phyloP scores from a whole-genome alignment of 768 basidiomycete genomes.

The Hebeloma cylindrosporum region DNA sequence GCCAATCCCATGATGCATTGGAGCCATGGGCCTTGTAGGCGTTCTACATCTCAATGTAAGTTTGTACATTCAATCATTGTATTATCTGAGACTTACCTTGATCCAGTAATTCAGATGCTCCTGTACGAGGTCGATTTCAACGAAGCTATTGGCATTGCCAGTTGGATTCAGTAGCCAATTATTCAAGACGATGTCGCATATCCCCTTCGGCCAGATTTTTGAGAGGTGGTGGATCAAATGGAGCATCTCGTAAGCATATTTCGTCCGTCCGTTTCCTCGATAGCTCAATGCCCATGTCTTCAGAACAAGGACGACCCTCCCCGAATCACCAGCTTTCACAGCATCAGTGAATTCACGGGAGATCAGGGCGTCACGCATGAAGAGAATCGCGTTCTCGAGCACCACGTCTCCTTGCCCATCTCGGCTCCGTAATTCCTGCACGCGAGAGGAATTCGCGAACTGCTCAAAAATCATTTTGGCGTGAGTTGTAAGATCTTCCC shows the following conservation, averaged over 20 bases:
- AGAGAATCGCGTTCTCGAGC: constrained; percentile 29
- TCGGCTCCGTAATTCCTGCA: constrained; percentile 21
- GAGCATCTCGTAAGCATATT: constrained; percentile 36
- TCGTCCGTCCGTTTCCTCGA: constrained; percentile 31
- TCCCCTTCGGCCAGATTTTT: constrained; percentile 22
- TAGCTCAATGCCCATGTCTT: constrained; percentile 28
- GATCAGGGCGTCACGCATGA: constrained; percentile 28
- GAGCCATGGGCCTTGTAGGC: constrained; percentile 30
- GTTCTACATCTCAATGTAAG: constrained; percentile 8
- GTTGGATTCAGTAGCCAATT: constrained; percentile 37
- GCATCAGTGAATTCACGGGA: constrained; percentile 28
- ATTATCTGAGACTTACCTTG: constrained; percentile 23
- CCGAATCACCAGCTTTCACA: constrained; percentile 34
- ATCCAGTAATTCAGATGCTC: constrained; percentile 37
- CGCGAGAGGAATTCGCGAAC: constrained; percentile 18
- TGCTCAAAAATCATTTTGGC: constrained; percentile 20
- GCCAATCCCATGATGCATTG: constrained; percentile 37
- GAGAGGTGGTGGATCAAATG: constrained; percentile 28
- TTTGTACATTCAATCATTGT: not conserved
- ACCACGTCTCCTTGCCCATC: constrained; percentile 24
- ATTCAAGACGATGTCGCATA: constrained; percentile 21
- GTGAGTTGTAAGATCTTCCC: constrained; percentile 21
- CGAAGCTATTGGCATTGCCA: constrained; percentile 25
- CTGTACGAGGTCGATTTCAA: constrained; percentile 33
- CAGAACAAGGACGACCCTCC: constrained; percentile 28